phyloP scores from a whole-genome alignment of 2,329 filamentous ascomycete species.

The Geosmithia flava region DNA sequence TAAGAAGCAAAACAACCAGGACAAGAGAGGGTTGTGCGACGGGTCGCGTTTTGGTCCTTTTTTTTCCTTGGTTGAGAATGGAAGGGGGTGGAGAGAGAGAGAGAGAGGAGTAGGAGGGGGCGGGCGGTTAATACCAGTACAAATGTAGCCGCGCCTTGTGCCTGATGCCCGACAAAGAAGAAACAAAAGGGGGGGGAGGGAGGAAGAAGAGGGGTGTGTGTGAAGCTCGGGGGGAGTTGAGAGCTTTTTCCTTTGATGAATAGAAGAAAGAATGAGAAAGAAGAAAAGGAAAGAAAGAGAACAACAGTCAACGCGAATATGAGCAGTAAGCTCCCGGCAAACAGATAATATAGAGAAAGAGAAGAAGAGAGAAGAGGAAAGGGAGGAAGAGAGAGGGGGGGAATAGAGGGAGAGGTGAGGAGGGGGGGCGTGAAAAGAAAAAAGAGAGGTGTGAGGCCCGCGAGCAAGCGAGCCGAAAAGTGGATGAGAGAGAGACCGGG shows the following conservation, averaged over 20 bases:
- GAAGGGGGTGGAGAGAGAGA: too few species aligned
- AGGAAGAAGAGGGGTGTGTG: too few species aligned
- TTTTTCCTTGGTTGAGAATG: too few species aligned
- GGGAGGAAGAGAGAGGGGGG: not conserved
- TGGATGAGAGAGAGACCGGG: not conserved
- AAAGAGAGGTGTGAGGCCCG: not conserved
- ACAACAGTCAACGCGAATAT: not conserved
- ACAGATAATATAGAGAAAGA: not conserved
- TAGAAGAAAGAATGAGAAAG: not conserved
- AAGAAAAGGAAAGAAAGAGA: not conserved
- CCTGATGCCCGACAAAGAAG: not conserved
- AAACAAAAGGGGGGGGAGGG: not conserved
- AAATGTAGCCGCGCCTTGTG: not conserved
- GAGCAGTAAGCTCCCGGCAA: not conserved
- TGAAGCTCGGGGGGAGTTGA: not conserved
- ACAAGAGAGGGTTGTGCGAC: not conserved
- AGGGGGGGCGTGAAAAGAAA: not conserved
- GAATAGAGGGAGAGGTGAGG: not conserved
- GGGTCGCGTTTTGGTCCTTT: not conserved
- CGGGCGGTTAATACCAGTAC: not conserved
- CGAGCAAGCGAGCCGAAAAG: not conserved
- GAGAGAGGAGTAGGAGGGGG: not conserved
- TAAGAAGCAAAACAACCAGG: not conserved
- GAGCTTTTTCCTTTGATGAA: not conserved
- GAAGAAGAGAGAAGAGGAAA: not conserved